Percentiles rank a stretch among this genome's conserved stretches.
Evolutionary conservation across 1,139 yeast species (phyloP).

Genomic region (Yamadazyma conglobata): DNA sequence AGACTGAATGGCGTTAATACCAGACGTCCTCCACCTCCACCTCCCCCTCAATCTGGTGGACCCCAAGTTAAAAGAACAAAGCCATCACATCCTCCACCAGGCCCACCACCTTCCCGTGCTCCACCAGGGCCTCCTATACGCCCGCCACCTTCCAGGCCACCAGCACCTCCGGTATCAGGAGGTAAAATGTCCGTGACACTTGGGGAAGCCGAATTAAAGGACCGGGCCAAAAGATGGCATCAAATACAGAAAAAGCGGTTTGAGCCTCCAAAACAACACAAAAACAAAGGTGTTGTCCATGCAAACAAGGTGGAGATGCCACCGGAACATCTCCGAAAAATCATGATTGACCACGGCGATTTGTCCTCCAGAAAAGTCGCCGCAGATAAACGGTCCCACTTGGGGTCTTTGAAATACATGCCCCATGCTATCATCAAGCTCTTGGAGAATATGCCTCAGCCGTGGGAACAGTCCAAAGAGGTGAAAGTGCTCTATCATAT

Average conservation of each 20-base stretch:
- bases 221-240: slow-evolving; percentile 62
- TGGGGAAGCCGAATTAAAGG: slow-evolving; percentile 25
- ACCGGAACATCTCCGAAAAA: slow-evolving; percentile 86
- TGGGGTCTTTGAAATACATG: slow-evolving; percentile 90
- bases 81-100: slow-evolving; percentile 19
- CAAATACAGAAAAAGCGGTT: slow-evolving; percentile 58
- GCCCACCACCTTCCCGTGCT: slow-evolving; percentile 5
- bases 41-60: not conserved
- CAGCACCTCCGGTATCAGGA: slow-evolving; percentile 12
- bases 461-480: slow-evolving; percentile 89
- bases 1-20: slow-evolving; percentile 1
- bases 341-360: slow-evolving; percentile 82
- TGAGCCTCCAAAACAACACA: slow-evolving; percentile 20
- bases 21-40: slow-evolving; percentile 5
- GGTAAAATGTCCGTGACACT: slow-evolving; percentile 6
- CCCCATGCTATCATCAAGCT: slow-evolving; percentile 93
- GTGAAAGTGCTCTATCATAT: slow-evolving; percentile 87
- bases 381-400: slow-evolving; percentile 82
- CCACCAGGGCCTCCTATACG: slow-evolving; percentile 23
- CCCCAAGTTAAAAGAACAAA: slow-evolving; percentile 7
- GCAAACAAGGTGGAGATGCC: slow-evolving; percentile 83
- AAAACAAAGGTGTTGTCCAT: slow-evolving; percentile 43
- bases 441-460: slow-evolving; percentile 96
- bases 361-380: slow-evolving; percentile 76
- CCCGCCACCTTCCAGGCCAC: too few relatives aligned